A percentile compares a stretch with the other conserved stretches of the same genome.
These are phyloP conservation scores for Fraxinus velutina DNA, from an alignment of 305 asterid genomes.

Conservation along the genomic window DNA sequence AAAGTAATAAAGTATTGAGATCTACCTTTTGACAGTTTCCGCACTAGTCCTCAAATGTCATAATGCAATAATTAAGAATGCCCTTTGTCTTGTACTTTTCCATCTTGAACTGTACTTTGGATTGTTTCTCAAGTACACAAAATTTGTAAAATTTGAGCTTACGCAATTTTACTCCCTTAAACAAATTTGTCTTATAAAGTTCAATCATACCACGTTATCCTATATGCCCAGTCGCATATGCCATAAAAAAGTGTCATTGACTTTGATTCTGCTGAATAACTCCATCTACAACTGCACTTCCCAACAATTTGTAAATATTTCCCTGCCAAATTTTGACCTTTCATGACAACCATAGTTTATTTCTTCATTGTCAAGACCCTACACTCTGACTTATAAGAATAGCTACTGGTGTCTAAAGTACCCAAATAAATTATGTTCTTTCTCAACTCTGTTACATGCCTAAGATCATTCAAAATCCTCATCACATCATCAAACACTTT, in stretches of 20 bases:
- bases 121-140: neutral
- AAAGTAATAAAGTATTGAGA: neutral
- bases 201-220: neutral
- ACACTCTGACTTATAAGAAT: neutral
- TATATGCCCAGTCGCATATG: neutral
- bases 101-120: neutral
- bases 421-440: neutral
- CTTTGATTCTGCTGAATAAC: neutral
- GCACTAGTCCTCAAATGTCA: neutral
- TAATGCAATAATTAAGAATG: neutral
- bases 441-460: neutral
- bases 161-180: neutral
- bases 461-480: neutral
- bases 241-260: neutral
- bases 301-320: neutral
- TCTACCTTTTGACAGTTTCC: neutral
- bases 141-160: neutral
- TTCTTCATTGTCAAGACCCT: neutral
- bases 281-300: neutral
- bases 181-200: neutral
- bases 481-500: neutral
- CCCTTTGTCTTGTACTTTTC: neutral
- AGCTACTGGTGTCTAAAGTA: neutral
- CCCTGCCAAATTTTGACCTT: neutral
- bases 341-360: neutral